phyloP scores from a whole-genome alignment of 2,329 filamentous ascomycete genomes.

The Paraphoma sp. region DNA sequence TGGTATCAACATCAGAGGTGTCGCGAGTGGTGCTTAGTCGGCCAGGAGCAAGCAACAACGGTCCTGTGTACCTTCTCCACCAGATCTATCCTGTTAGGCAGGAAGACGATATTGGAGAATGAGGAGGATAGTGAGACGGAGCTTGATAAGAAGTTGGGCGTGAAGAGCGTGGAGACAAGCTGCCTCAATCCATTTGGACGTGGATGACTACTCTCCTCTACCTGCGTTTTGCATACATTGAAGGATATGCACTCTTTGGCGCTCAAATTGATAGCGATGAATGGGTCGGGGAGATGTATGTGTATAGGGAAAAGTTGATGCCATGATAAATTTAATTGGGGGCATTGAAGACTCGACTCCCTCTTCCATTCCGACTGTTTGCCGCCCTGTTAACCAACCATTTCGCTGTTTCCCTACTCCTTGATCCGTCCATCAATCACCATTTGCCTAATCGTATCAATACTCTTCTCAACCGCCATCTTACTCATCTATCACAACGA shows the following conservation, averaged over 20 bases:
- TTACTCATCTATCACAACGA: conserved; percentile 39
- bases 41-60: not conserved
- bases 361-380: too few relatives aligned
- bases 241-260: conserved; percentile 3
- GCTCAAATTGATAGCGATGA: not conserved
- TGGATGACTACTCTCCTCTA: not conserved
- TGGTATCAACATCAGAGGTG: conserved; percentile 42
- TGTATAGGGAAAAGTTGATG: not conserved
- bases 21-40: conserved; percentile 38
- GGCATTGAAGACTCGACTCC: too few relatives aligned
- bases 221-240: not conserved
- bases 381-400: too few relatives aligned
- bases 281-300: not conserved
- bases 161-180: not conserved
- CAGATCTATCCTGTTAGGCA: not conserved
- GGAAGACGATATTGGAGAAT: not conserved
- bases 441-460: conserved; percentile 53
- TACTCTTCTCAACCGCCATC: conserved; percentile 52
- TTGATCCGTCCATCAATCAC: conserved; percentile 46
- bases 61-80: not conserved
- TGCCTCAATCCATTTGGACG: not conserved
- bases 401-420: not conserved
- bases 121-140: not conserved
- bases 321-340: too few relatives aligned
- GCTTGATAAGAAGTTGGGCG: not conserved